Conservation (phyloP, 805 yeast species). For the Yarrowia osloensis region DNA sequence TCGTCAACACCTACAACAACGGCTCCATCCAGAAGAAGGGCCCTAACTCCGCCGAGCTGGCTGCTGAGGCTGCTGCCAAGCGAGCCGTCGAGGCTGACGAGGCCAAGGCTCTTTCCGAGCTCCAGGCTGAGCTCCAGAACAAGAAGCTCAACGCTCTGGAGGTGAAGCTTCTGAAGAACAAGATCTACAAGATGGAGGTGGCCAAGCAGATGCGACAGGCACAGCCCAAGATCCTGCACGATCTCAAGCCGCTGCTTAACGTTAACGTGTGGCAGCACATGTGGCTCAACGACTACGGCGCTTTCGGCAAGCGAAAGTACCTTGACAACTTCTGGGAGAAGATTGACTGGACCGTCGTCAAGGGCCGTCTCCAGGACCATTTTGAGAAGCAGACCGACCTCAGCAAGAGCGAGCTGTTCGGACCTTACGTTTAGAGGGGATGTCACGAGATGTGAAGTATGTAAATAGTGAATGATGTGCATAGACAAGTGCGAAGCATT, state of each 20-base stretch:
- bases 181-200: conserved; percentile 3
- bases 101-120: conserved; percentile 45
- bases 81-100: conserved; percentile 50
- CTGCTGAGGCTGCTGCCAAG: conserved; percentile 25
- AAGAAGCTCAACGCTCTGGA: conserved; percentile 35
- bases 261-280: conserved; percentile 86
- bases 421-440: conserved; percentile 20
- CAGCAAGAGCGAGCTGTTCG: conserved; percentile 26
- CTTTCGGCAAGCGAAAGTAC: conserved; percentile 68
- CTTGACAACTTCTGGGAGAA: conserved; percentile 73
- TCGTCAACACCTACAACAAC: conserved; percentile 86
- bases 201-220: conserved; percentile 30
- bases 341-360: conserved; percentile 69
- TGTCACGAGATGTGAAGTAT: background rate
- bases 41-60: conserved; percentile 30
- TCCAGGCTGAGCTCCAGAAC: background rate
- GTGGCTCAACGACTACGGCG: conserved; percentile 81
- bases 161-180: conserved; percentile 33
- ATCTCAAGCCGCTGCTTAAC: conserved; percentile 60
- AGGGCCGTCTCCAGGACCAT: conserved; percentile 18
- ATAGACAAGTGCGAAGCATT: background rate
- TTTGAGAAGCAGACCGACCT: conserved; percentile 25
- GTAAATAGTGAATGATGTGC: conserved; percentile 17
- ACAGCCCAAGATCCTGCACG: conserved; percentile 28
- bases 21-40: conserved; percentile 54